Conservation (phyloP, 305 asterid species). For the Plantago coronopus region DNA sequence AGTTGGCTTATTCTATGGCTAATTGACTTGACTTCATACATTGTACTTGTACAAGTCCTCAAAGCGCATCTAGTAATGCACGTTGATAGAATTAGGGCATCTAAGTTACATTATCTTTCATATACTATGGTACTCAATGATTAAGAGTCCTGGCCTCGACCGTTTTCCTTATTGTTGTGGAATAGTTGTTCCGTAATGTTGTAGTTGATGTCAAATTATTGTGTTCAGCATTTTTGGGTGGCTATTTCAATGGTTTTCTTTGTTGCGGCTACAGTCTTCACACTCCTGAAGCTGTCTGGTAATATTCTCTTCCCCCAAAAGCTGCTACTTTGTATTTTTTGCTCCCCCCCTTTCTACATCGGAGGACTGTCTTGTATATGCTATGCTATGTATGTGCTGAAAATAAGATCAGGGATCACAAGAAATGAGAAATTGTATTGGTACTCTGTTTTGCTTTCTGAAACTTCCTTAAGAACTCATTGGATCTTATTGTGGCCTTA, state of each 20-base stretch:
- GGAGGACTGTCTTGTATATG: too few species aligned
- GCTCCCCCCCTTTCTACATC: too few species aligned
- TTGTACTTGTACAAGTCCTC: slow-evolving; percentile 14
- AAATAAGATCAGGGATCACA: too few species aligned
- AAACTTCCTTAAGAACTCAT: not conserved
- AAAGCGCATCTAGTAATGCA: too few species aligned
- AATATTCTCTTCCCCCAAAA: slow-evolving; percentile 24
- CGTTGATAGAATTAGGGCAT: not conserved
- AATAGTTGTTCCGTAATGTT: slow-evolving; percentile 18
- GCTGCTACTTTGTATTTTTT: slow-evolving; percentile 7
- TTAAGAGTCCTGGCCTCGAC: slow-evolving; percentile 17
- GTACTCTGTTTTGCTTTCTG: too few species aligned
- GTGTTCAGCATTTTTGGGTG: slow-evolving; percentile 95
- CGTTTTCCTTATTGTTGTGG: slow-evolving; percentile 6
- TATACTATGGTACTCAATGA: slow-evolving; percentile 11
- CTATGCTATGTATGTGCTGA: too few species aligned
- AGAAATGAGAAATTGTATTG: too few species aligned
- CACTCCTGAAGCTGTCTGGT: slow-evolving; percentile 92
- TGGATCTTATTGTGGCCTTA: not conserved
- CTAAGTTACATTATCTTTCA: slow-evolving; percentile 4
- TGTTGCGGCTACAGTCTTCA: slow-evolving; percentile 89
- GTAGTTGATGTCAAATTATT: slow-evolving; percentile 26
- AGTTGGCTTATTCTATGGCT: slow-evolving; percentile 4
- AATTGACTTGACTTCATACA: slow-evolving; percentile 6
- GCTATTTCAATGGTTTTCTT: slow-evolving; percentile 98